Base-by-base conservation (phyloP, 208 protist species). In the Acanthamoeba comandoni region DNA sequence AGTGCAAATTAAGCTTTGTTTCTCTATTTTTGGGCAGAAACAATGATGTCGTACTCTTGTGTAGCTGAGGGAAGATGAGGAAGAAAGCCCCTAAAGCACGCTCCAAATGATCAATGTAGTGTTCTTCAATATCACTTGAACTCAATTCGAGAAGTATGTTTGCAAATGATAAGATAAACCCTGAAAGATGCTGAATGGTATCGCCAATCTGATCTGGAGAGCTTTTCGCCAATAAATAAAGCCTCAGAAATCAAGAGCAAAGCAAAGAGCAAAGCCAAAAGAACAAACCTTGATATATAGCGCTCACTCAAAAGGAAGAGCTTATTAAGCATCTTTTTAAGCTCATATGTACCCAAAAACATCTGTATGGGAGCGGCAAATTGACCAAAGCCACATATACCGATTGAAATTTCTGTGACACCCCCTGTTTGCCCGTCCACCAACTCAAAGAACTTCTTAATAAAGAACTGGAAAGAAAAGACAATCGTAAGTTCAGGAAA, bases 401-500 rank as follows among this genome's bases (percentile, higher is more conserved):
- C 64, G 15, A 92, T 89, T 3, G 75, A 87, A 0, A 92, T 48
- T 31, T 85, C 79, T 13, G 86, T 67, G 31, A 92, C 85, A 29
- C 79, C 90, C 24, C 90, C 85, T 7, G 75, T 92, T 15, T 84
- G 75, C 17, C 55, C 64, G 22, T 92, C 90, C 11, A 92, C 43
- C 64, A 92, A 24, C 58, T 92, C 90, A 29, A 92, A 90, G 90
- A 92, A 92, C 39, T 70, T 90, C 55, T 92, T 92, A 55, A 92
- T 77, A 35, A 92, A 92, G 71, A 92, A 92, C 90, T 92, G 31
- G 53, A n/a, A n/a, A n/a, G n/a, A n/a, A n/a, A n/a, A n/a, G n/a
- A n/a, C n/a, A n/a, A n/a, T n/a, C n/a, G n/a, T n/a, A n/a, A n/a
- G n/a, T n/a, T n/a, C n/a, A n/a, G n/a, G n/a, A n/a, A n/a, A n/a